Conservation (phyloP, 257 asterid genomes). For the Capsicum pubescens region DNA sequence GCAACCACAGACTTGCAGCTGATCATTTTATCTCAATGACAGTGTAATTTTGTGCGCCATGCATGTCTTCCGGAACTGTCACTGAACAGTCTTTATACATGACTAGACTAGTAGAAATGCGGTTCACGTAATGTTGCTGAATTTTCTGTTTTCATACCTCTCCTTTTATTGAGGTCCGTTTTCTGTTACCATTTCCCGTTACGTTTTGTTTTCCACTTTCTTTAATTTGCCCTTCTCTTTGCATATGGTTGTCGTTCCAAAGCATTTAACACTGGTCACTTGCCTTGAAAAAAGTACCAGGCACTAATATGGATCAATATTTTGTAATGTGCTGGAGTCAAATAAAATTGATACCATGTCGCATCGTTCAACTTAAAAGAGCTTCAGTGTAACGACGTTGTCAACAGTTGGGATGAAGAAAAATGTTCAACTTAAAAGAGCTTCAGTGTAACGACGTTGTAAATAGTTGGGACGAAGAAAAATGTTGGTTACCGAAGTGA, state of each 20-base stretch:
- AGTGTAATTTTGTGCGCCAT: background rate
- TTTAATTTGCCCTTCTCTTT: background rate
- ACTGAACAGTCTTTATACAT: background rate
- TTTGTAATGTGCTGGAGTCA: background rate
- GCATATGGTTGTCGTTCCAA: background rate
- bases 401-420: too few relatives aligned
- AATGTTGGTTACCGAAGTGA: too few relatives aligned
- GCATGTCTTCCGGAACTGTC: background rate
- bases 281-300: background rate
- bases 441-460: too few relatives aligned
- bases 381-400: too few relatives aligned
- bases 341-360: background rate
- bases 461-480: too few relatives aligned
- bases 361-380: too few relatives aligned
- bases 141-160: background rate
- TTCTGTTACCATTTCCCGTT: background rate
- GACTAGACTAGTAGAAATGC: background rate
- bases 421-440: too few relatives aligned
- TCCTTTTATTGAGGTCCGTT: background rate
- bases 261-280: background rate
- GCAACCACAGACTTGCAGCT: background rate
- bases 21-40: background rate
- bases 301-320: background rate
- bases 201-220: background rate
- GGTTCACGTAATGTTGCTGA: background rate